Conservation (phyloP, 139 green algal genomes). For the Chlamydomonas sp. region DNA sequence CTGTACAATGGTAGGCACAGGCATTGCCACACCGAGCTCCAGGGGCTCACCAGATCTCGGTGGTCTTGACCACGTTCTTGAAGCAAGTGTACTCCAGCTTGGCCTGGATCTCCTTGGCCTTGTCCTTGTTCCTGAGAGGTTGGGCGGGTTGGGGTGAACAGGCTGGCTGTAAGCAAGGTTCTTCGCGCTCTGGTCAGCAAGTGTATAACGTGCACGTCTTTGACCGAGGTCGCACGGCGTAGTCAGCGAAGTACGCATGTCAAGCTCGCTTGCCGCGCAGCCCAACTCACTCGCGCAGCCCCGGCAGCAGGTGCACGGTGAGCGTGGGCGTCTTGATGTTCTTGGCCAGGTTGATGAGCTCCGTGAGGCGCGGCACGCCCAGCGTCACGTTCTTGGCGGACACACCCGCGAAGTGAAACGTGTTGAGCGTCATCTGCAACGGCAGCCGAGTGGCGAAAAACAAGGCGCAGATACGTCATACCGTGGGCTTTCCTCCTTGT, state of each 20-base stretch:
- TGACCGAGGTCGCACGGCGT: too few relatives aligned
- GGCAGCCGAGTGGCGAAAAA: not conserved
- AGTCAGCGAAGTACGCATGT: too few relatives aligned
- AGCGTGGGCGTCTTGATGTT: constrained; percentile 98
- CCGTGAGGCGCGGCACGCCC: constrained; percentile 96
- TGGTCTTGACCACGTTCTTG: constrained; percentile 58
- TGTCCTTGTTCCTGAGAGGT: constrained; percentile 67
- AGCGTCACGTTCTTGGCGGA: constrained; percentile 99
- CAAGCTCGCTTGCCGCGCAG: not conserved
- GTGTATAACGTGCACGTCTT: too few relatives aligned
- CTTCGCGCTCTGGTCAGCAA: too few relatives aligned
- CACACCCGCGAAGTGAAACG: constrained; percentile 97
- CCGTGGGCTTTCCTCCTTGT: too few relatives aligned
- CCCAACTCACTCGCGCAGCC: constrained; percentile 28
- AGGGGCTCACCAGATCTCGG: constrained; percentile 12
- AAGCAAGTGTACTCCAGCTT: constrained; percentile 98
- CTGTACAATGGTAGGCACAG: not conserved
- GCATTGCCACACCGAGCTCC: not conserved
- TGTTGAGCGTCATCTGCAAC: constrained; percentile 94
- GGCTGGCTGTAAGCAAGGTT: not conserved
- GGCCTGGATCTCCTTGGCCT: constrained; percentile 90
- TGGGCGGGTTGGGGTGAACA: not conserved
- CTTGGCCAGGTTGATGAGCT: constrained; percentile 99
- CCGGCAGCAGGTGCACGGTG: constrained; percentile 83
- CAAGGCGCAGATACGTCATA: not conserved